Evolutionary conservation across 495 filamentous ascomycete genomes (phyloP).

Genomic region (Neurospora cerealis): DNA sequence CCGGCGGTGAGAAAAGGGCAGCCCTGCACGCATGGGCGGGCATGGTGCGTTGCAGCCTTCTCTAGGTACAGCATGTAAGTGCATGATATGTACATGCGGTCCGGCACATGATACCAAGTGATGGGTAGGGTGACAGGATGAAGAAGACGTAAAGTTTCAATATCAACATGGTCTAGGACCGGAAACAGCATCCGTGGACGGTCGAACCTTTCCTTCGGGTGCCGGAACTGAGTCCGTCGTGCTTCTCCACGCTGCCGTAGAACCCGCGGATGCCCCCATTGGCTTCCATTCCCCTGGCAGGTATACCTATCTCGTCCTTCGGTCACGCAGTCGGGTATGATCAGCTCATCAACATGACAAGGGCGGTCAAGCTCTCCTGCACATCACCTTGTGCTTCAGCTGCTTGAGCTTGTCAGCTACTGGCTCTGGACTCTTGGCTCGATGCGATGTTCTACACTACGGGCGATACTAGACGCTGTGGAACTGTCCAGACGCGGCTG

Average conservation of each 20-base stretch:
- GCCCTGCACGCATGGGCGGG: neutral
- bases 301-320: neutral
- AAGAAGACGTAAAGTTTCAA: neutral
- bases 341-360: neutral
- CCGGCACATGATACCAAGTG: neutral
- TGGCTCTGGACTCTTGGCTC: neutral
- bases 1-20: neutral
- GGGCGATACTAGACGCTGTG: neutral
- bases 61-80: neutral
- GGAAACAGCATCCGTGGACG: neutral
- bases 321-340: neutral
- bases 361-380: neutral
- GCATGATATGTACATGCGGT: neutral
- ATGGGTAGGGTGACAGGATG: neutral
- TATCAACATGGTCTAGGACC: neutral
- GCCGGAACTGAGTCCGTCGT: neutral
- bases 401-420: neutral
- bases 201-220: neutral
- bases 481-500: neutral
- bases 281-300: neutral
- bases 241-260: neutral
- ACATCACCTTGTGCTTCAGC: neutral
- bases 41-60: neutral
- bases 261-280: neutral
- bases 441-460: neutral